Evolutionary conservation across 2,329 filamentous ascomycete genomes (phyloP), one percentile per base, ranked within the genome.

Genomic region (Verticillium nonalfalfae): DNA sequence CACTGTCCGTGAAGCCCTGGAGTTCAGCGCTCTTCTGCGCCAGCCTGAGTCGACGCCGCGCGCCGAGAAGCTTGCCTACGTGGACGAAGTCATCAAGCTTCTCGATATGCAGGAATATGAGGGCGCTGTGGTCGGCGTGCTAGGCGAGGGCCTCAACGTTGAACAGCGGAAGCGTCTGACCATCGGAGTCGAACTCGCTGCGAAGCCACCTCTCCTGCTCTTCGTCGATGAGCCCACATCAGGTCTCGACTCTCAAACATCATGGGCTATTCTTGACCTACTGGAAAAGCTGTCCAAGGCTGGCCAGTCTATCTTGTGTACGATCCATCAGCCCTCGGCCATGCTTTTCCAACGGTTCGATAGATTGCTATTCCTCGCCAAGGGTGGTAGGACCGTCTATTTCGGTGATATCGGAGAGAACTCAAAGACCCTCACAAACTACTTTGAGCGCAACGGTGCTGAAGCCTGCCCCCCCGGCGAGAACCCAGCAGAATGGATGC

Each of bases 171-270:
- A 88, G 75, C 90, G 92, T 69, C 82, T 97, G 6, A 97, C 93
- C 0, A 97, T 98, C 65, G 94, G 92, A 75, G 93, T 98, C 18
- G 94, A 98, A 73, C 83, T 98, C 33, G 93, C 92, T 50, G 94
- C 94, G 7, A 97, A 95, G 78, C 94, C 94, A 5, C 88, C 91
- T 45, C 81, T 97, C 59, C 82, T 97, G 63, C 85, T 97, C 56
- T 97, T 97, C 78, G 86, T 97, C 45, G 94, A 98, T 69, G 94
- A 98, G 75, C 94, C 94, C 14, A 97, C 93, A 2, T 97, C 93
- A 33, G 94, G 94, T 79, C 86, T 97, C 26, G 94, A 97, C 75
- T 91, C 88, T 70, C 93, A 97, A 74, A 96, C 93, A 1, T 94
- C 93, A 1, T 97, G 92, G 91, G 90, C 91, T 65, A 97, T 97